Percentiles rank a stretch among this genome's conserved stretches.
These are phyloP conservation scores for Fusarium staphyleae DNA, from an alignment of 2,329 filamentous ascomycete genomes.

Conservation along the genomic window DNA sequence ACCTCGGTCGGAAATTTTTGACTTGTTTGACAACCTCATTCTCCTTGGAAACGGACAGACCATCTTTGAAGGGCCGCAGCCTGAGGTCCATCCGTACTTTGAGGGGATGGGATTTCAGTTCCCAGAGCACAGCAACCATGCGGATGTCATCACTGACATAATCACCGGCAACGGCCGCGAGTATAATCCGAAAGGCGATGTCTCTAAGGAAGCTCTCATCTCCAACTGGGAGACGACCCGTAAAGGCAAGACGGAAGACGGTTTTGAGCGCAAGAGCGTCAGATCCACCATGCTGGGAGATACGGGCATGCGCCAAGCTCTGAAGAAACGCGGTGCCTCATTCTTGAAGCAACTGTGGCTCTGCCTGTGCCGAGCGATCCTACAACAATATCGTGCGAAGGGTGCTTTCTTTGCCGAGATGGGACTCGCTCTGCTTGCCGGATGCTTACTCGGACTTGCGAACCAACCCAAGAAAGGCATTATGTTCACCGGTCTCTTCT, in stretches of 20 bases:
- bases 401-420: slow-evolving; percentile 62
- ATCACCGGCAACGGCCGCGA: slow-evolving; percentile 62
- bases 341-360: slow-evolving; percentile 59
- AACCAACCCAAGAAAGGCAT: slow-evolving; percentile 57
- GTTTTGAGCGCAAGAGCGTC: slow-evolving; percentile 26
- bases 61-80: slow-evolving; percentile 60
- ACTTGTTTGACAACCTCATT: slow-evolving; percentile 62
- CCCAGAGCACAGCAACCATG: slow-evolving; percentile 58
- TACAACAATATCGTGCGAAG: slow-evolving; percentile 63
- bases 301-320: slow-evolving; percentile 50
- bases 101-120: slow-evolving; percentile 60
- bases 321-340: slow-evolving; percentile 58
- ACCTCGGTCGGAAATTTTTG: slow-evolving; percentile 65
- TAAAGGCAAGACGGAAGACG: slow-evolving; percentile 19
- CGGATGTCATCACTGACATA: slow-evolving; percentile 67
- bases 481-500: slow-evolving; percentile 61
- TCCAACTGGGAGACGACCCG: slow-evolving; percentile 53
- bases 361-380: slow-evolving; percentile 59
- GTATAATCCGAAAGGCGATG: slow-evolving; percentile 57
- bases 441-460: slow-evolving; percentile 62
- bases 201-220: slow-evolving; percentile 58
- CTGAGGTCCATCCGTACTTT: slow-evolving; percentile 57
- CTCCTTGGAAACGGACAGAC: slow-evolving; percentile 62
- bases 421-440: slow-evolving; percentile 58
- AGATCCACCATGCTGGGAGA: slow-evolving; percentile 39